Evolutionary conservation across 495 filamentous ascomycete species (phyloP).

Genomic region (Paragyromitra xinjiangensis): DNA sequence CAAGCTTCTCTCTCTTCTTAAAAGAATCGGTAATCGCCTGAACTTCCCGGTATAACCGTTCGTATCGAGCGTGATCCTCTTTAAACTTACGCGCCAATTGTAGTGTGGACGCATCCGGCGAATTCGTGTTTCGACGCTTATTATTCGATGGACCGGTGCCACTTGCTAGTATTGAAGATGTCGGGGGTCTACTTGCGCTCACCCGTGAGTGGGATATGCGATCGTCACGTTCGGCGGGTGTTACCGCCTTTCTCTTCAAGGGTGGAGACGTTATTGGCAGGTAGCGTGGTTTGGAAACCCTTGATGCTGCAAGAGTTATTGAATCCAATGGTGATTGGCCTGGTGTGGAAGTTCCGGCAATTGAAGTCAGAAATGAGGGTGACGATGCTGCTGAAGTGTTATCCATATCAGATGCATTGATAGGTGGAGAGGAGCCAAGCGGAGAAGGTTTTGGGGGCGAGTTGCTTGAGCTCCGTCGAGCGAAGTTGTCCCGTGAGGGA

Average conservation of each 20-base stretch:
- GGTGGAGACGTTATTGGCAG: constrained; percentile 43
- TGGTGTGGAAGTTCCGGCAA: constrained; percentile 49
- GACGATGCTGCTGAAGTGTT: constrained; percentile 51
- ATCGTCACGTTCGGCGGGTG: constrained; percentile 44
- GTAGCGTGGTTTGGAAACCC: constrained; percentile 44
- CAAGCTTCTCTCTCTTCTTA: constrained; percentile 55
- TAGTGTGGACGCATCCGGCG: constrained; percentile 49
- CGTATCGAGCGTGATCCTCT: constrained; percentile 56
- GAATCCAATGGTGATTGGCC: constrained; percentile 52
- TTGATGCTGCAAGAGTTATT: constrained; percentile 27
- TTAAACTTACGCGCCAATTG: constrained; percentile 56
- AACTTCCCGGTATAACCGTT: constrained; percentile 53
- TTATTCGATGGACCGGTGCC: constrained; percentile 10
- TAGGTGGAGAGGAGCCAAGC: constrained; percentile 68
- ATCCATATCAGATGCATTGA: constrained; percentile 59
- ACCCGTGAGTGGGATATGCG: constrained; percentile 31
- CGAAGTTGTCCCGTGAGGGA: constrained; percentile 57
- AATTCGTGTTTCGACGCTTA: constrained; percentile 45
- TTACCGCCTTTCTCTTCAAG: constrained; percentile 51
- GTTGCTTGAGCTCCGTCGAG: constrained; percentile 57
- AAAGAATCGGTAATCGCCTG: constrained; percentile 47
- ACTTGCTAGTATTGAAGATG: constrained; percentile 21
- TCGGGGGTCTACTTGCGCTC: constrained; percentile 27
- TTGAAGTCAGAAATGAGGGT: constrained; percentile 46
- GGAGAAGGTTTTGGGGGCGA: constrained; percentile 71